Evolutionary conservation across 164 flowering plant species (phyloP).

Genomic region (Chimonanthus praecox): DNA sequence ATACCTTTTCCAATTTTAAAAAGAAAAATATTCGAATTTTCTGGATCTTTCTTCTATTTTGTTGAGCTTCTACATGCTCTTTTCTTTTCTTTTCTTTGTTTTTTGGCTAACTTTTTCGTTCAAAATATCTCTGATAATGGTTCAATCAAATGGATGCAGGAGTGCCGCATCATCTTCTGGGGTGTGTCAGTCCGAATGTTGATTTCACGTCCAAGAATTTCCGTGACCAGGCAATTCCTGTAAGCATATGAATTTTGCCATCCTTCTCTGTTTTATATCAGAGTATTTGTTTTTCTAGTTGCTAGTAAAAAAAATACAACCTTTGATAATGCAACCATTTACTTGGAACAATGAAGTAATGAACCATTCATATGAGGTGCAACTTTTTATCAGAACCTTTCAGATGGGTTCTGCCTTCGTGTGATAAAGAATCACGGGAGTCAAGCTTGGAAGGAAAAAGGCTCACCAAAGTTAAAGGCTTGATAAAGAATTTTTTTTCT

Average conservation of each 20-base stretch:
- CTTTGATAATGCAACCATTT: too few species aligned
- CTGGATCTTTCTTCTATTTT: background rate
- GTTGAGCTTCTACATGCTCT: background rate
- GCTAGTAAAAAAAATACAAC: too few species aligned
- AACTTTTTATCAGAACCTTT: too few species aligned
- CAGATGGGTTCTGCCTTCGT: too few species aligned
- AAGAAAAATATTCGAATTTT: background rate
- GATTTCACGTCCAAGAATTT: slow-evolving; percentile 86
- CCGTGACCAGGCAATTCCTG: slow-evolving; percentile 53
- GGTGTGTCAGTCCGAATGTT: slow-evolving; percentile 57
- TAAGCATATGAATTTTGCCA: background rate
- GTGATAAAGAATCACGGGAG: too few species aligned
- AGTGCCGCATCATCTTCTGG: slow-evolving; percentile 88
- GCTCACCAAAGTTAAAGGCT: too few species aligned
- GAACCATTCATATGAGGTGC: too few species aligned
- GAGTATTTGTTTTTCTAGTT: background rate
- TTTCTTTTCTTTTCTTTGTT: background rate
- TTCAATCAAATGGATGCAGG: slow-evolving; percentile 32
- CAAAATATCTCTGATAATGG: background rate
- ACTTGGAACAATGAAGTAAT: too few species aligned
- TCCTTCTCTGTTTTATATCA: background rate
- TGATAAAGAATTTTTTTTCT: too few species aligned
- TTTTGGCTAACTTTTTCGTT: background rate
- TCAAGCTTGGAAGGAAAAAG: too few species aligned
- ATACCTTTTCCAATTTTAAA: background rate